Conservation (phyloP, 345 rosid genomes). For the Sonneratia caseolaris region DNA sequence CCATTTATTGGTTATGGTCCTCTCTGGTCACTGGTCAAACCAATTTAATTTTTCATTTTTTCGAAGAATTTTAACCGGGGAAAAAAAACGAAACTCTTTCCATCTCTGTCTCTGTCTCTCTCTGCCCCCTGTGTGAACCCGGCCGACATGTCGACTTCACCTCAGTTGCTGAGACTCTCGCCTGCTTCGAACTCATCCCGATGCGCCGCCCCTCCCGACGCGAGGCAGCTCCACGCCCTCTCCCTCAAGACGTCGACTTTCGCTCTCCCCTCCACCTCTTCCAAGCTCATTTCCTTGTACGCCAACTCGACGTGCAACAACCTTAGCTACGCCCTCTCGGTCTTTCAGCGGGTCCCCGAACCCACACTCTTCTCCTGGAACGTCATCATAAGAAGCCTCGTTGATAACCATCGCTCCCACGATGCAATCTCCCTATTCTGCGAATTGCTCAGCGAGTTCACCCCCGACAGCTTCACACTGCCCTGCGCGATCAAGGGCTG, state of each 20-base stretch:
- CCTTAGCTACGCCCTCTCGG: slow-evolving; percentile 34
- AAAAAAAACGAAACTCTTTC: no score
- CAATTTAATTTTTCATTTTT: no score
- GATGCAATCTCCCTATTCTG: slow-evolving; percentile 34
- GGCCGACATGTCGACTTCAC: neutral
- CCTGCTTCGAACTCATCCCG: slow-evolving; percentile 6
- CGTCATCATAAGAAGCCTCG: slow-evolving; percentile 33
- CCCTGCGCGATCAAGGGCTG: slow-evolving; percentile 48
- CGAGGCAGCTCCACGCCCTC: slow-evolving; percentile 36
- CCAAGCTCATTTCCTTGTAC: slow-evolving; percentile 39
- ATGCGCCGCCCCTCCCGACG: slow-evolving; percentile 22
- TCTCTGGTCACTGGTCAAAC: no score
- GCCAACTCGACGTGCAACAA: slow-evolving; percentile 22
- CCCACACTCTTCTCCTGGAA: slow-evolving; percentile 33
- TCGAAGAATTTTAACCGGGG: no score
- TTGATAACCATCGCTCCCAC: slow-evolving; percentile 32
- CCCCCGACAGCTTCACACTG: slow-evolving; percentile 39
- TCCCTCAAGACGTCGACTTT: slow-evolving; percentile 33
- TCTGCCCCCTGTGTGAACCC: neutral
- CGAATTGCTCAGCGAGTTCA: slow-evolving; percentile 13
- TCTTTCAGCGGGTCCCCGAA: slow-evolving; percentile 24
- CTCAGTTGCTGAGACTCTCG: slow-evolving; percentile 7
- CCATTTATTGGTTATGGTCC: no score
- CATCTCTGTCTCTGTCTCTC: neutral
- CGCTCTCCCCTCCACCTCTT: slow-evolving; percentile 24